These are phyloP conservation scores for Alopecurus myosuroides DNA, from an alignment of 176 grass and related monocot genomes.

Conservation along the genomic window DNA sequence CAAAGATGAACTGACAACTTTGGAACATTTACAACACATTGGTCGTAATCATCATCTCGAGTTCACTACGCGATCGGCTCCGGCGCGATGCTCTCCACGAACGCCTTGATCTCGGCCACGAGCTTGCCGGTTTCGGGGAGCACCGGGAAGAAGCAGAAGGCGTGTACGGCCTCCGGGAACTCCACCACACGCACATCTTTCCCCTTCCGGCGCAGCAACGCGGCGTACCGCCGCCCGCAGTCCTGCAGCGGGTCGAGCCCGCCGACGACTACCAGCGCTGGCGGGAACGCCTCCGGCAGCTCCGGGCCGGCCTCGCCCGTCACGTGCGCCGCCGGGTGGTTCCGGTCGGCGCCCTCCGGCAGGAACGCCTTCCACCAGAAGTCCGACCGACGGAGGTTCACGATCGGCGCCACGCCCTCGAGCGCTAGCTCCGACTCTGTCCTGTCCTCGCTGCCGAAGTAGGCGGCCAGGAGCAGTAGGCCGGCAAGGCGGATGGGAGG, in stretches of 20 bases:
- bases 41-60: neutral
- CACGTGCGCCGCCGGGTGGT: conserved; percentile 33
- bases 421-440: conserved; percentile 25
- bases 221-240: conserved; percentile 20
- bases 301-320: neutral
- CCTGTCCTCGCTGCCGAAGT: conserved; percentile 44
- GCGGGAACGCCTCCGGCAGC: conserved; percentile 25
- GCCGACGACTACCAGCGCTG: conserved; percentile 20
- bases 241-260: conserved; percentile 50
- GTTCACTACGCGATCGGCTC: neutral
- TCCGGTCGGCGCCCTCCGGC: conserved; percentile 26
- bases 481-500: conserved; percentile 25
- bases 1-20: too few species aligned
- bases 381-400: conserved; percentile 4
- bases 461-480: conserved; percentile 34
- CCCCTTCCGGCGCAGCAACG: neutral
- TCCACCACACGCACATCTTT: conserved; percentile 24
- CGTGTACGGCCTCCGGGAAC: conserved; percentile 29
- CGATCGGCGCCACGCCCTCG: conserved; percentile 10
- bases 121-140: conserved; percentile 8
- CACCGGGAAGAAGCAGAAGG: conserved; percentile 31
- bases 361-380: conserved; percentile 38
- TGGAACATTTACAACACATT: too few species aligned
- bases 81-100: neutral
- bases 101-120: neutral